A percentile compares a stretch with the other conserved stretches of the same genome.
Evolutionary conservation across 306 rosid species (phyloP).

Genomic region (Cicer judaicum): DNA sequence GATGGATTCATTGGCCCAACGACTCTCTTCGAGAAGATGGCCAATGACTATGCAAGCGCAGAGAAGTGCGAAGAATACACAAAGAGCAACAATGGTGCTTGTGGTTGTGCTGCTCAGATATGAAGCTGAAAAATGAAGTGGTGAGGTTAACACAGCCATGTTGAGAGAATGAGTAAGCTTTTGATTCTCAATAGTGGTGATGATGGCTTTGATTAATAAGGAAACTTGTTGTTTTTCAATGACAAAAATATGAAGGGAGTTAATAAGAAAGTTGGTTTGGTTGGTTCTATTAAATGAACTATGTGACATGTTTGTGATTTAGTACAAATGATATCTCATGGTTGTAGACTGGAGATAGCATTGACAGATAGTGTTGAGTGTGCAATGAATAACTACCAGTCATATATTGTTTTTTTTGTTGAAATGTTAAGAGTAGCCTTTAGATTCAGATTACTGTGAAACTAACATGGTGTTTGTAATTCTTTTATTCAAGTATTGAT

Average conservation of each 20-base stretch:
- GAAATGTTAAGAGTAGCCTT: too few species aligned
- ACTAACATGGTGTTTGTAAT: too few species aligned
- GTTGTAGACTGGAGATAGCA: too few species aligned
- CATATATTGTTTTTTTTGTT: too few species aligned
- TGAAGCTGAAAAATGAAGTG: slow-evolving; percentile 42
- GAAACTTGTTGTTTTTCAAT: background rate
- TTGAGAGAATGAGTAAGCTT: slow-evolving; percentile 4
- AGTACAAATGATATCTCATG: too few species aligned
- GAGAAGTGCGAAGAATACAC: slow-evolving; percentile 71
- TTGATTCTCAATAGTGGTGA: background rate
- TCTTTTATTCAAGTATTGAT: too few species aligned
- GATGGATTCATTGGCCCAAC: slow-evolving; percentile 79
- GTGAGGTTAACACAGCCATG: slow-evolving; percentile 49
- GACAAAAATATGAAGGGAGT: background rate
- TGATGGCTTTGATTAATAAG: background rate
- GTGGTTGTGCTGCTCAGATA: slow-evolving; percentile 42
- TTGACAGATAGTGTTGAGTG: too few species aligned
- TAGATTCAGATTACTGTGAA: too few species aligned
- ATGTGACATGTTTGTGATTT: too few species aligned
- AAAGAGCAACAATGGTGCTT: slow-evolving; percentile 56
- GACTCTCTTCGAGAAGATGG: slow-evolving; percentile 71
- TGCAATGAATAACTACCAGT: too few species aligned
- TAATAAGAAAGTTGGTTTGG: background rate
- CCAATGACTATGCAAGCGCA: slow-evolving; percentile 69
- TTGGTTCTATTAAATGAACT: background rate